Base-by-base conservation (phyloP, 176 grass and related monocot species). In the Oryza meridionalis region DNA sequence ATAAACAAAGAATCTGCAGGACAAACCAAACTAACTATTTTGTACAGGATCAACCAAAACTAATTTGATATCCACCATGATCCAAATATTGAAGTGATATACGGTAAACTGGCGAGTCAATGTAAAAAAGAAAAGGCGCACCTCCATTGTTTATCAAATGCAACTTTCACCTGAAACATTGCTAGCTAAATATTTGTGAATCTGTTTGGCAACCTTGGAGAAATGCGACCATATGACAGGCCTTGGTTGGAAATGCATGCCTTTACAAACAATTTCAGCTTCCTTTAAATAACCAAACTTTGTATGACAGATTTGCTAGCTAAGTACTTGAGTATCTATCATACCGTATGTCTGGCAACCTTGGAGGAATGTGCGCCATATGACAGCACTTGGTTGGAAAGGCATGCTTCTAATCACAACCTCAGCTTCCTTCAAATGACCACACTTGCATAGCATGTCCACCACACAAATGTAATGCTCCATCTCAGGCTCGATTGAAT, bases 381-480 rank as follows among this genome's bases (percentile, higher is more conserved):
- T 85, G 64, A 77, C 77, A 67, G 70, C 82, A 90, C 45, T 88
- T 55, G 93, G 93, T 85, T 70, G 89, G 86, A 93, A 95, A 72
- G 73, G 86, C 87, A 93, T 93, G 75, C 75, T 74, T 72, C 79
- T 93, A 75, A 98, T 95, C 77, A 95, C 73, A 81, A 16, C 21
- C 4, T 83, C 87, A 45, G 91, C 91, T 80, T 95, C 83, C 27
- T 86, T 88, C 64, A 95, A 42, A 85, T 88, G 65, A 72, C 91
- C 93, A 80, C 77, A 71, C 32, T 88, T 93, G 68, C 89, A 93
- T 29, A 95, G 88, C 87, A 98, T 84, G 84, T 93, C 83, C 77
- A 95, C 87, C 38, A 94, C 77, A 85, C 87, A 88, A 47, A 88
- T 74, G 87, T 95, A 95, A 87, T 95, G 83, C 82, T 98, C 96